Evolutionary conservation across 306 rosid species (phyloP).

Genomic region (Casuarina glauca): DNA sequence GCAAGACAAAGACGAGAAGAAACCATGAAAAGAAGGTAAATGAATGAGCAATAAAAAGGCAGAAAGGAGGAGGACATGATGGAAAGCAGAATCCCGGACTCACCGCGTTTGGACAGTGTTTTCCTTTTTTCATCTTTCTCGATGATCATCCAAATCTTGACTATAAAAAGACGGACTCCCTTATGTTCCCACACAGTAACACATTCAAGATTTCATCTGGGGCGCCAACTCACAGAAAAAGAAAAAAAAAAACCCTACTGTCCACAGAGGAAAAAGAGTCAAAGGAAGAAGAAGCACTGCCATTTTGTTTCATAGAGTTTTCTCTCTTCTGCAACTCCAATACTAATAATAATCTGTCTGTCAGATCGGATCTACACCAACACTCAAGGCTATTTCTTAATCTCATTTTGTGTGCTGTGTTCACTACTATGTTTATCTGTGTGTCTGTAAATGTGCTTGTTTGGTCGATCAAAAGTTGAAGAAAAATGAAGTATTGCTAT

Average conservation of each 20-base stretch:
- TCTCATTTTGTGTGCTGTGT: background rate
- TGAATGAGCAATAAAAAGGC: background rate
- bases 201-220: conserved; percentile 28
- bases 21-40: conserved; percentile 20
- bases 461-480: background rate
- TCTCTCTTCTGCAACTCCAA: background rate
- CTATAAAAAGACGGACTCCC: conserved; percentile 7
- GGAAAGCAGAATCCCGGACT: conserved; percentile 26
- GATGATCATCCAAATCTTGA: conserved; percentile 1
- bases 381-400: conserved; percentile 16
- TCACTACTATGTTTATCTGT: background rate
- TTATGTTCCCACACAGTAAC: conserved; percentile 2
- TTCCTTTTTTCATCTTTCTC: background rate
- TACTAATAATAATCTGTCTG: background rate
- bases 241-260: conserved; percentile 9
- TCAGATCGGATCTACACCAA: background rate
- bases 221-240: conserved; percentile 37
- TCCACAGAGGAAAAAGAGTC: conserved; percentile 1
- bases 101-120: conserved; percentile 21
- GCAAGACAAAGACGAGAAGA: conserved; percentile 18
- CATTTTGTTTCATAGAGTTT: background rate
- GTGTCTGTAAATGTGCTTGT: background rate
- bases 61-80: conserved; percentile 9
- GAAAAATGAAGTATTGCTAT: background rate
- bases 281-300: conserved; percentile 17